Evolutionary conservation across 225 moss, liverwort and hornwort species (phyloP), one percentile per base, ranked within the genome.

Genomic region (Bryum argenteum): DNA sequence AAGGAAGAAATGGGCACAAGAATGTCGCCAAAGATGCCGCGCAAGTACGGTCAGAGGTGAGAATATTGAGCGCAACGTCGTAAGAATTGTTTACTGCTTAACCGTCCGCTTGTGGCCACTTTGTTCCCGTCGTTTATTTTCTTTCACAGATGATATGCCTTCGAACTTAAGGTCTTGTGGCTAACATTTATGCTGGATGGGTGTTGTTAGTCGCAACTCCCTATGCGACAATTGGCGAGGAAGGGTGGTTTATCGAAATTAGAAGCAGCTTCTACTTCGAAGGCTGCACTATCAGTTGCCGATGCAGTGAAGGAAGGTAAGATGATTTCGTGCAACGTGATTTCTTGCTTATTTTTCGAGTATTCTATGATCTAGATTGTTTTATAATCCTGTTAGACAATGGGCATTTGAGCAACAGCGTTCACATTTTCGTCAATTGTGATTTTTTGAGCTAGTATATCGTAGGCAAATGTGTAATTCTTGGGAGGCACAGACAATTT

Each of bases 181-280:
- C 72, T 82, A 63, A 82, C 2, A 63, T 43, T 33, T 40, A 13
- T 57, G 28, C 33, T 73, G 64, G 65, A 23, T 83, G 50, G 61
- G 51, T 65, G 70, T 71, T 42, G 52, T 53, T 22, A 85, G 85
- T 82, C 70, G 17, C 81, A 82, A 76, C 70, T 85, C 23, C 85
- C 85, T 69, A 81, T 85, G 81, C 85, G 85, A 58, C 81, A 85
- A 63, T 74, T 85, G 76, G 81, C 85, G 40, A 85, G 85, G 73
- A 85, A 79, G 70, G 76, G 81, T 66, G 85, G 81, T 39, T 79
- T 79, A 63, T 63, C 63, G 70, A 85, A 85, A 63, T 70, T 42
- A 54, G 81, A 82, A 73, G 58, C 70, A 66, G 63, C 53, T 59
- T 58, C 55, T 65, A 61, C 64, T 22, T 64, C 64, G 37, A 75